These are phyloP conservation scores for Diaporthe caulivora DNA, from an alignment of 2,329 filamentous ascomycete genomes.

Conservation along the genomic window DNA sequence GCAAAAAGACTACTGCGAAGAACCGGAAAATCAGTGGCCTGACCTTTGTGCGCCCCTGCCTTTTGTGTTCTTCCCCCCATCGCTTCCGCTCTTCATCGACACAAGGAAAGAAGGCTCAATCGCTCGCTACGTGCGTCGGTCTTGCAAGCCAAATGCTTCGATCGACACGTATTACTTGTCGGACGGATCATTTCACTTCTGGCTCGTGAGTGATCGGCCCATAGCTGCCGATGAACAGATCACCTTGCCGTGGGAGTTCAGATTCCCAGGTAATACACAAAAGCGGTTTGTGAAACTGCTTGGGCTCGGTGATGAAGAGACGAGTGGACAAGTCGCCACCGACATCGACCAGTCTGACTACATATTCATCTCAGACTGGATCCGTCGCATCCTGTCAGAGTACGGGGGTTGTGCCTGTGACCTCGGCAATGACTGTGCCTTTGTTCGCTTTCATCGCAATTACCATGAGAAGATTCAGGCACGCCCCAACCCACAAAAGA, in stretches of 20 bases:
- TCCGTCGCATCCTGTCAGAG: constrained; percentile 78
- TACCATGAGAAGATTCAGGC: constrained; percentile 63
- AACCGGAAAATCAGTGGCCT: constrained; percentile 75
- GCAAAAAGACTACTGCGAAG: constrained; percentile 78
- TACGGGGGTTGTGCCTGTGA: constrained; percentile 85
- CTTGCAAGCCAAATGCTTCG: constrained; percentile 89
- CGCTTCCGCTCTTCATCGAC: constrained; percentile 92
- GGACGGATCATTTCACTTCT: constrained; percentile 86
- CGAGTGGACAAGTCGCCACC: constrained; percentile 60
- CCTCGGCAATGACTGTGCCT: constrained; percentile 71
- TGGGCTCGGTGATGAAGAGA: constrained; percentile 72
- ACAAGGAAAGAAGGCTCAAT: constrained; percentile 87
- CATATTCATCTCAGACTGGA: constrained; percentile 71
- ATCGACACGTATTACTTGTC: constrained; percentile 87
- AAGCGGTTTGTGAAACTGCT: constrained; percentile 69
- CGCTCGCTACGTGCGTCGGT: constrained; percentile 90
- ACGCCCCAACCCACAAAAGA: constrained; percentile 55
- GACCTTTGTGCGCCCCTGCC: constrained; percentile 75
- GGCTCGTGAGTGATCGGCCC: constrained; percentile 85
- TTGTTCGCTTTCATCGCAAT: constrained; percentile 72
- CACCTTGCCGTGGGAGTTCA: constrained; percentile 77
- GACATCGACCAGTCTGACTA: constrained; percentile 72
- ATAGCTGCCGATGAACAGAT: constrained; percentile 76
- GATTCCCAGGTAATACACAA: constrained; percentile 66
- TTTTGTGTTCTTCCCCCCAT: constrained; percentile 89